phyloP scores from a whole-genome alignment of 306 rosid species.

The Prunus armeniaca region DNA sequence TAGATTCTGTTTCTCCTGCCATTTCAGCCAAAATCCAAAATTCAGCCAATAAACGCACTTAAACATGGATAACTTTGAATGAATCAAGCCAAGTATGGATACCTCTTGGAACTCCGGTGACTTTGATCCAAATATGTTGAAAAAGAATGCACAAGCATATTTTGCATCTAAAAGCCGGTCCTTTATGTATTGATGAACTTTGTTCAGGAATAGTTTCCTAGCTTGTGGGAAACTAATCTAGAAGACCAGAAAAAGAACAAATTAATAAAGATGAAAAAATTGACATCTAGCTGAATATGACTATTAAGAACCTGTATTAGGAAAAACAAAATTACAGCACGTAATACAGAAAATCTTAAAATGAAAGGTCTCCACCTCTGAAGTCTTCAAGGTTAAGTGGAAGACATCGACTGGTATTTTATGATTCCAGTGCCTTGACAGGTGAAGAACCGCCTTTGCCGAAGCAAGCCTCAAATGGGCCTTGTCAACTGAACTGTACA shows the following conservation, averaged over 20 bases:
- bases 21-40: slow-evolving; percentile 32
- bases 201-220: slow-evolving; percentile 63
- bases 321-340: slow-evolving; percentile 18
- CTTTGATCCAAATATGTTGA: slow-evolving; percentile 54
- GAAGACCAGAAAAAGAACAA: slow-evolving; percentile 38
- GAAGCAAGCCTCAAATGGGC: slow-evolving; percentile 89
- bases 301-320: slow-evolving; percentile 1
- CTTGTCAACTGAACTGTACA: slow-evolving; percentile 87
- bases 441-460: slow-evolving; percentile 86
- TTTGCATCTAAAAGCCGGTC: slow-evolving; percentile 89
- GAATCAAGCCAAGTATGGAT: slow-evolving; percentile 24
- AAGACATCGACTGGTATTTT: slow-evolving; percentile 74
- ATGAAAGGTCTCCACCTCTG: slow-evolving; percentile 54
- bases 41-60: slow-evolving; percentile 15
- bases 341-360: slow-evolving; percentile 18
- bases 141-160: slow-evolving; percentile 80
- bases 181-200: slow-evolving; percentile 85
- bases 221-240: slow-evolving; percentile 81
- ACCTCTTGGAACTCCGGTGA: slow-evolving; percentile 77
- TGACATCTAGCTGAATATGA: slow-evolving; percentile 10
- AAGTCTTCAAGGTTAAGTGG: slow-evolving; percentile 74
- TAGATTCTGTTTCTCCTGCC: slow-evolving; percentile 76
- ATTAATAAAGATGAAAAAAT: slow-evolving; percentile 15
- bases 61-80: slow-evolving; percentile 10
- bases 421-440: slow-evolving; percentile 92